Percentiles rank a stretch among this genome's conserved stretches.
These are phyloP conservation scores for Pleurotus cornucopiae DNA, from an alignment of 768 basidiomycete species.

Conservation along the genomic window DNA sequence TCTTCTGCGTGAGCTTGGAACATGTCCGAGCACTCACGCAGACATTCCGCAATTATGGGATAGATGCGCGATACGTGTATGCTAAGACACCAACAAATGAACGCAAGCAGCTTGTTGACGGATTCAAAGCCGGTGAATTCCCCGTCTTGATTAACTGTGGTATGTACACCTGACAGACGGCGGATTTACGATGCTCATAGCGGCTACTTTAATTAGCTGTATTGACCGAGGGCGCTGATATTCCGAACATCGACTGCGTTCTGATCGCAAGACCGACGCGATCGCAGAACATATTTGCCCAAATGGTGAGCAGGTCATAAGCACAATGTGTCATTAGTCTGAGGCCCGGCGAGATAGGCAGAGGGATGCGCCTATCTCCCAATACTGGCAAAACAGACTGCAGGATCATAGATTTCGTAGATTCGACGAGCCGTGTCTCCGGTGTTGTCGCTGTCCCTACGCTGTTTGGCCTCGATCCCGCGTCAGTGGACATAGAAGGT, in stretches of 20 bases:
- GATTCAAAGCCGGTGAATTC: constrained; percentile 69
- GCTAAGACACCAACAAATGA: constrained; percentile 61
- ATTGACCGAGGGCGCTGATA: constrained; percentile 91
- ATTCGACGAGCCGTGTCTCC: constrained; percentile 59
- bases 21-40: constrained; percentile 77
- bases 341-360: constrained; percentile 65
- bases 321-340: background rate
- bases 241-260: constrained; percentile 92
- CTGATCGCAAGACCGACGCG: constrained; percentile 85
- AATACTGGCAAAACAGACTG: constrained; percentile 79
- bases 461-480: constrained; percentile 81
- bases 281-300: constrained; percentile 84
- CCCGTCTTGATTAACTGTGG: constrained; percentile 91
- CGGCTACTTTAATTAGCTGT: constrained; percentile 47
- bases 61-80: constrained; percentile 83
- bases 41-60: constrained; percentile 65
- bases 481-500: constrained; percentile 61
- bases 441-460: constrained; percentile 80
- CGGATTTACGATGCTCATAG: background rate
- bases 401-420: constrained; percentile 88
- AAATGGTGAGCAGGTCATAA: constrained; percentile 62
- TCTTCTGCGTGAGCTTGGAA: constrained; percentile 85
- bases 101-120: constrained; percentile 57
- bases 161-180: constrained; percentile 24
- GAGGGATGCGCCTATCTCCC: constrained; percentile 86